phyloP scores from a whole-genome alignment of 495 filamentous ascomycete genomes.

The Aspergillus affinis region DNA sequence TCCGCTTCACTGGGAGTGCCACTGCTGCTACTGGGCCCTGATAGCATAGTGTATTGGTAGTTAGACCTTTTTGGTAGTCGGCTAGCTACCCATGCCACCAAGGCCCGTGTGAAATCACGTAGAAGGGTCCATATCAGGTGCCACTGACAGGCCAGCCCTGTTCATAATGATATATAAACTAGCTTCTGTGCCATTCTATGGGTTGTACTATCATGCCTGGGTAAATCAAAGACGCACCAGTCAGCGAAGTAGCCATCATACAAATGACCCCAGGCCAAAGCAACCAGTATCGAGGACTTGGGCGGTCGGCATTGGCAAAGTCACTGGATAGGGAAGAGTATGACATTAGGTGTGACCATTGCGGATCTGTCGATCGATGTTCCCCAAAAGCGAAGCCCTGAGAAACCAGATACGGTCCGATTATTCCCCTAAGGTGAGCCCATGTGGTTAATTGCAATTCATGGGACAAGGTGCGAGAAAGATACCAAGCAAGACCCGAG shows the following conservation, averaged over 20 bases:
- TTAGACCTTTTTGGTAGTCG: neutral
- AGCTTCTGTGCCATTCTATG: neutral
- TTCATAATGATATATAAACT: neutral
- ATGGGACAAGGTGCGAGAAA: neutral
- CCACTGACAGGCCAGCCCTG: conserved; percentile 8
- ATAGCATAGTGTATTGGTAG: neutral
- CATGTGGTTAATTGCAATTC: neutral
- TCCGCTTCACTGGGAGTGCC: neutral
- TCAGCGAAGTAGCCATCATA: conserved; percentile 5
- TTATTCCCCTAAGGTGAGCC: neutral
- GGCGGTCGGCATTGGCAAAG: conserved; percentile 5
- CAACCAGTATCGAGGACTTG: conserved; percentile 8
- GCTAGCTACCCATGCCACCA: neutral
- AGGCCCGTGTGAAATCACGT: neutral
- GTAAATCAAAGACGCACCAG: neutral
- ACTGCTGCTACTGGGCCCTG: neutral
- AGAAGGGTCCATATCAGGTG: conserved; percentile 2
- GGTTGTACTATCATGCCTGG: neutral
- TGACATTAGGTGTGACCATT: neutral
- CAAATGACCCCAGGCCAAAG: conserved; percentile 10
- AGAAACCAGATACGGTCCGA: conserved; percentile 7
- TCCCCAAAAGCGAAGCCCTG: conserved; percentile 6
- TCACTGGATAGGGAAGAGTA: conserved; percentile 8
- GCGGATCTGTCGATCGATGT: neutral
- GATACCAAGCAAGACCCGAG: conserved; percentile 8